Percentiles rank a stretch among this genome's conserved stretches.
These are phyloP conservation scores for Glycyrrhiza uralensis DNA, from an alignment of 306 rosid species.

Conservation along the genomic window DNA sequence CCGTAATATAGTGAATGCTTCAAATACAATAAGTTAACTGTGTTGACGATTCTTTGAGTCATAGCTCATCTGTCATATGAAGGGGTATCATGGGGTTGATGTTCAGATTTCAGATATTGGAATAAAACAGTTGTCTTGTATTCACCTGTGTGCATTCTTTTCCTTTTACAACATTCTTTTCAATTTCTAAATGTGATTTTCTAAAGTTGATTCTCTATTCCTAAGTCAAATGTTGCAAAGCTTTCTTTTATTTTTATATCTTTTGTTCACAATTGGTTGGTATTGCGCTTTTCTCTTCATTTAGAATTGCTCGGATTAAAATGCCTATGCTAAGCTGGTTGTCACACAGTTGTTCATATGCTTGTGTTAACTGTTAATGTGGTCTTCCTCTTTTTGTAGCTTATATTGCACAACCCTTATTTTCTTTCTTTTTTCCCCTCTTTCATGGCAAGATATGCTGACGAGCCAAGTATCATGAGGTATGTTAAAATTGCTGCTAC, in stretches of 20 bases:
- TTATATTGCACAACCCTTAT: background rate
- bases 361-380: slow-evolving; percentile 4
- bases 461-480: slow-evolving; percentile 78
- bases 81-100: background rate
- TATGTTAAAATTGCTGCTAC: slow-evolving; percentile 84
- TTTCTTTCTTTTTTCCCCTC: background rate
- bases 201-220: background rate
- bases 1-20: background rate
- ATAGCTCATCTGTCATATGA: background rate
- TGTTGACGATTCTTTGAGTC: background rate
- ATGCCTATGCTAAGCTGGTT: background rate
- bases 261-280: background rate
- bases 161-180: background rate
- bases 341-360: background rate
- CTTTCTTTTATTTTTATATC: background rate
- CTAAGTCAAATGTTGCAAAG: background rate
- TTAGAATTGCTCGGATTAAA: background rate
- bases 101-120: background rate
- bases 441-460: slow-evolving; percentile 52
- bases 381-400: background rate
- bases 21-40: background rate
- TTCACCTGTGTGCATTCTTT: background rate
- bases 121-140: background rate
- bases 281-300: background rate
- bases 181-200: background rate